Evolutionary conservation across 1,139 yeast genomes (phyloP).

Genomic region (Hyphopichia burtonii): DNA sequence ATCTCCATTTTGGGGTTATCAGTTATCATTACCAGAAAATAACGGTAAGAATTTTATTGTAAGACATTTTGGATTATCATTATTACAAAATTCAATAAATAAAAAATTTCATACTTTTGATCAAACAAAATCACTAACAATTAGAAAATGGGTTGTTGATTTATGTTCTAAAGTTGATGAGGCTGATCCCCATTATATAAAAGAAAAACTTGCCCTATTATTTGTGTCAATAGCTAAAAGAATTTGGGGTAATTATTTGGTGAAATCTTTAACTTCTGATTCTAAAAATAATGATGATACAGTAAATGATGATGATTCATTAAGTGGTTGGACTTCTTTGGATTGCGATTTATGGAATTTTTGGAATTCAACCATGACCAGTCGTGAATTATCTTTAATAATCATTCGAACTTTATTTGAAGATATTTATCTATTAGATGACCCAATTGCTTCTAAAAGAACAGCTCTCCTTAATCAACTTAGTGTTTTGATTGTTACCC

Average conservation of each 20-base stretch:
- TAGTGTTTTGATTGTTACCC: slow-evolving; percentile 79
- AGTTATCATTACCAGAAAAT: slow-evolving; percentile 65
- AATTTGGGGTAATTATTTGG: slow-evolving; percentile 72
- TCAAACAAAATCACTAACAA: slow-evolving; percentile 62
- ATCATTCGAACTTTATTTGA: slow-evolving; percentile 87
- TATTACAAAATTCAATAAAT: slow-evolving; percentile 72
- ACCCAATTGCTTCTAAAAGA: slow-evolving; percentile 82
- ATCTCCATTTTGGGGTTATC: slow-evolving; percentile 92
- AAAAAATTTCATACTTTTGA: slow-evolving; percentile 55
- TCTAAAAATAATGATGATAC: neutral
- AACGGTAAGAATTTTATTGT: slow-evolving; percentile 66
- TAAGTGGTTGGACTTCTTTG: slow-evolving; percentile 88
- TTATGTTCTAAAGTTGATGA: slow-evolving; percentile 57
- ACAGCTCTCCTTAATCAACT: slow-evolving; percentile 76
- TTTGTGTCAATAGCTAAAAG: slow-evolving; percentile 96
- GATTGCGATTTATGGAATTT: slow-evolving; percentile 70
- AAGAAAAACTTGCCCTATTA: slow-evolving; percentile 82
- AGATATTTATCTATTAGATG: slow-evolving; percentile 90
- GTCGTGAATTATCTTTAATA: slow-evolving; percentile 74
- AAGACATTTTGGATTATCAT: slow-evolving; percentile 85
- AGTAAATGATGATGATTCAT: slow-evolving; percentile 42
- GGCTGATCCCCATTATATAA: slow-evolving; percentile 85
- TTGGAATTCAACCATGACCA: slow-evolving; percentile 65
- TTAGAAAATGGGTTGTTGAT: slow-evolving; percentile 83
- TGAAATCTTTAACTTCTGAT: slow-evolving; percentile 17